Percentiles rank a stretch among this genome's conserved stretches.
Evolutionary conservation across 192 early-diverging fungal genomes (phyloP).

Genomic region (Phycomyces nitens): DNA sequence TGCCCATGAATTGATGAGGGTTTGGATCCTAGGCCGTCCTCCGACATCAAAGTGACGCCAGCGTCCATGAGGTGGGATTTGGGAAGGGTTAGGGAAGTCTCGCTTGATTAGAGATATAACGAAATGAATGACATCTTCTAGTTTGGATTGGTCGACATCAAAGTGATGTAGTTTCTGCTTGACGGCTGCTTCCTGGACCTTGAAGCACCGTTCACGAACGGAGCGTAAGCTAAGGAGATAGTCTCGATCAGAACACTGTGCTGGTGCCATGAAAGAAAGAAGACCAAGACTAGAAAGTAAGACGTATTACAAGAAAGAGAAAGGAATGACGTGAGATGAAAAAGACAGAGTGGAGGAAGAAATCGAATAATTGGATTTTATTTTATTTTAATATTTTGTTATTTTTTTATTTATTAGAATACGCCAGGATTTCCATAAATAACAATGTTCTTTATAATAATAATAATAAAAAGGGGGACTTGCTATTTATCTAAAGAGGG

Average conservation of each 20-base stretch:
- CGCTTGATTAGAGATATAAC: conserved; percentile 46
- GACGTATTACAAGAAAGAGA: too few relatives aligned
- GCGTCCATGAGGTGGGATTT: conserved; percentile 83
- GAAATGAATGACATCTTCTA: conserved; percentile 65
- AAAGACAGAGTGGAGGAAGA: too few relatives aligned
- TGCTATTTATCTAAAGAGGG: too few relatives aligned
- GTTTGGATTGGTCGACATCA: conserved; percentile 59
- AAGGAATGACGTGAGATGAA: too few relatives aligned
- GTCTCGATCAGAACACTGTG: conserved; percentile 9
- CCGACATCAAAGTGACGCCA: conserved; percentile 83
- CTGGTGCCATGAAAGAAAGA: neutral
- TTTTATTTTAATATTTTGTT: too few relatives aligned
- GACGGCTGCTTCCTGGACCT: conserved; percentile 58
- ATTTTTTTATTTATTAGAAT: too few relatives aligned
- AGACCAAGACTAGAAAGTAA: neutral
- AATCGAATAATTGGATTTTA: too few relatives aligned
- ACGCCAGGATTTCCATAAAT: too few relatives aligned
- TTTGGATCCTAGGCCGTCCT: conserved; percentile 41
- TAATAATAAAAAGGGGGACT: too few relatives aligned
- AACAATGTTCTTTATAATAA: too few relatives aligned
- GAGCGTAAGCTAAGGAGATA: conserved; percentile 64
- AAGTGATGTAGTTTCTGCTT: conserved; percentile 67
- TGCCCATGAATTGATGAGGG: conserved; percentile 49
- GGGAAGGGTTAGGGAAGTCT: conserved; percentile 50
- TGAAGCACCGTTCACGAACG: conserved; percentile 68